phyloP scores from a whole-genome alignment of 2,329 filamentous ascomycete genomes.

The Aspergillus oerlinghausenensis region DNA sequence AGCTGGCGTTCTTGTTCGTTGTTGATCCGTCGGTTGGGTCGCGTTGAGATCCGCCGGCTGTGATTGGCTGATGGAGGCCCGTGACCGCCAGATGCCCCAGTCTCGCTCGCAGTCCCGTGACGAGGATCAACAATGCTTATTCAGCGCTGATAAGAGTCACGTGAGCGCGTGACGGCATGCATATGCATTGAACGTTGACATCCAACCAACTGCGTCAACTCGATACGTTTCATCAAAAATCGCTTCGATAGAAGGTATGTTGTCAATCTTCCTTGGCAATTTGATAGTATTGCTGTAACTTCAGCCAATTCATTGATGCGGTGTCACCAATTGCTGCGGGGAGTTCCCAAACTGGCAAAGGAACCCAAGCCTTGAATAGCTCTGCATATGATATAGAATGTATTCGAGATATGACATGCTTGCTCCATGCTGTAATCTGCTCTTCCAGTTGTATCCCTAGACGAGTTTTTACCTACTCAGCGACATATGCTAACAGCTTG shows the following conservation, averaged over 20 bases:
- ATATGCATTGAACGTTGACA: constrained; percentile 7
- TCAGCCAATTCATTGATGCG: not conserved
- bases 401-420: not conserved
- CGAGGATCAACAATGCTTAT: not conserved
- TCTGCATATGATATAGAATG: not conserved
- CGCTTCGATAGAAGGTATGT: not conserved
- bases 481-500: not conserved
- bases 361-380: not conserved
- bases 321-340: not conserved
- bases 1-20: constrained; percentile 18
- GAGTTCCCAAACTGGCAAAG: not conserved
- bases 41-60: constrained; percentile 19
- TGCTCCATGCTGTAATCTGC: not conserved
- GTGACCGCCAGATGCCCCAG: constrained; percentile 12
- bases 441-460: not conserved
- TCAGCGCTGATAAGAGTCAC: not conserved
- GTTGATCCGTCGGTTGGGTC: constrained; percentile 36
- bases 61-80: constrained; percentile 24
- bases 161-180: not conserved
- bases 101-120: not conserved
- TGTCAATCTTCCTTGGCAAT: not conserved
- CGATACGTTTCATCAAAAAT: not conserved
- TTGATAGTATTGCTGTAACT: not conserved
- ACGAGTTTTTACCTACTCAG: not conserved
- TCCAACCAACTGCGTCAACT: not conserved